Conservation (phyloP, 2,329 filamentous ascomycete genomes). For the Alternaria sp. region DNA sequence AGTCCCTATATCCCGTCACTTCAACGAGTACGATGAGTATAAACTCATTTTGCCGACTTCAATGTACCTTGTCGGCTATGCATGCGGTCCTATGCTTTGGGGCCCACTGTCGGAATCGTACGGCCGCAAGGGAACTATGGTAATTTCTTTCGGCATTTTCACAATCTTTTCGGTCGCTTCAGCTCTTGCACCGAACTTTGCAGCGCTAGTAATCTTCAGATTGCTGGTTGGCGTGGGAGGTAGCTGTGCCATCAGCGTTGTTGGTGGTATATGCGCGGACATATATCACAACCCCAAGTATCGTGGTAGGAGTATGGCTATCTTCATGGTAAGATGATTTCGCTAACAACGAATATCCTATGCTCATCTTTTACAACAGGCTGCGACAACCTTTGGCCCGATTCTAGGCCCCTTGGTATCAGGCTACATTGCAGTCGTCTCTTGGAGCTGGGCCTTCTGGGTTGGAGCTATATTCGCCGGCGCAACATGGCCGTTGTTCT, state of each 20-base stretch:
- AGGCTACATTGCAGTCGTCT: conserved; percentile 67
- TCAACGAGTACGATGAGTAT: conserved; percentile 59
- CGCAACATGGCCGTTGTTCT: conserved; percentile 64
- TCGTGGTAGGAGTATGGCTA: conserved; percentile 42
- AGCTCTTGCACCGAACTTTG: conserved; percentile 55
- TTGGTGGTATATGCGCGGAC: conserved; percentile 70
- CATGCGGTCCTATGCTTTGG: conserved; percentile 55
- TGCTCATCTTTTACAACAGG: conserved; percentile 53
- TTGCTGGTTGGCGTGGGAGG: conserved; percentile 55
- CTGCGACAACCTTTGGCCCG: conserved; percentile 71
- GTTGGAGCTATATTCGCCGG: conserved; percentile 74
- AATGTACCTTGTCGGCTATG: conserved; percentile 60
- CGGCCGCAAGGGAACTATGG: conserved; percentile 57
- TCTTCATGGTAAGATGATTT: conserved; percentile 37
- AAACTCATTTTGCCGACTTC: conserved; percentile 59
- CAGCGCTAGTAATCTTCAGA: conserved; percentile 55
- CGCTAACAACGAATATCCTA: background rate
- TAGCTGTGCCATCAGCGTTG: conserved; percentile 64
- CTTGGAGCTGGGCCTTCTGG: conserved; percentile 77
- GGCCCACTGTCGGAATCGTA: conserved; percentile 56
- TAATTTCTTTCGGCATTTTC: conserved; percentile 59
- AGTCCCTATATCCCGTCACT: conserved; percentile 65
- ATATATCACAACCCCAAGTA: conserved; percentile 64
- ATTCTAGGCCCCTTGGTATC: conserved; percentile 72
- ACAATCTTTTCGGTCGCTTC: conserved; percentile 57